Base-by-base conservation (phyloP, 495 filamentous ascomycete species). In the Lindgomyces ingoldianus region DNA sequence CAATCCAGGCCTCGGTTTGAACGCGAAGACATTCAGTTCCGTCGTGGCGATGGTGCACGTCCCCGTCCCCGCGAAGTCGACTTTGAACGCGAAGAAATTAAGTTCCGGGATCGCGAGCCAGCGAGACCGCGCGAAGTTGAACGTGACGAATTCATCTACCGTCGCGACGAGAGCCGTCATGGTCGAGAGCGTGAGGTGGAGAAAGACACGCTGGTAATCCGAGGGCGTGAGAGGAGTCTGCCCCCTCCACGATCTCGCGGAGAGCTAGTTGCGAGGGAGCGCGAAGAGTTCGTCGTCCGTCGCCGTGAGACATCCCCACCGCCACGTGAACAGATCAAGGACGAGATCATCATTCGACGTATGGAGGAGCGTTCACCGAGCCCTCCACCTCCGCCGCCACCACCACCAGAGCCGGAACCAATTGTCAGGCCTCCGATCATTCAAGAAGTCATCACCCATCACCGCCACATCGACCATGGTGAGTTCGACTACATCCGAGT, bases 381-480 rank as follows among this genome's bases (percentile, higher is more conserved):
- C 11, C 67, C 72, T 25, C 74, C 74, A 11, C 70, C 73, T 24
- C 67, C 66, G 50, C 69, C 77, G 8, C 81, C 80, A 24, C 76
- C 79, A 19, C 83, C 82, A 39, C 71, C 77, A 24, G 78, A 80
- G 42, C 83, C 85, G 2, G 77, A 79, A 57, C 74, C 81, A 26
- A 86, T 91, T 70, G 81, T 83, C 64, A 85, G 83, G 19, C 88
- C 89, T 3, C 83, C 84, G 3, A 89, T 93, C 66, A 86, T 89
- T 70, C 85, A 91, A 62, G 89, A 95, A 70, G 83, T 94, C 46
- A 89, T 92, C 60, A 91, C 89, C 1, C 90, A 92, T 74, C 92
- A 94, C 71, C 82, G 88, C 22, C 88, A 93, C 68, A 89, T 96
- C 70, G 89, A 96, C 73, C 91, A 96, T 77, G 92, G 91, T 89